phyloP scores from a whole-genome alignment of 2,329 filamentous ascomycete genomes.

The Coniosporium tulheliwenetii region DNA sequence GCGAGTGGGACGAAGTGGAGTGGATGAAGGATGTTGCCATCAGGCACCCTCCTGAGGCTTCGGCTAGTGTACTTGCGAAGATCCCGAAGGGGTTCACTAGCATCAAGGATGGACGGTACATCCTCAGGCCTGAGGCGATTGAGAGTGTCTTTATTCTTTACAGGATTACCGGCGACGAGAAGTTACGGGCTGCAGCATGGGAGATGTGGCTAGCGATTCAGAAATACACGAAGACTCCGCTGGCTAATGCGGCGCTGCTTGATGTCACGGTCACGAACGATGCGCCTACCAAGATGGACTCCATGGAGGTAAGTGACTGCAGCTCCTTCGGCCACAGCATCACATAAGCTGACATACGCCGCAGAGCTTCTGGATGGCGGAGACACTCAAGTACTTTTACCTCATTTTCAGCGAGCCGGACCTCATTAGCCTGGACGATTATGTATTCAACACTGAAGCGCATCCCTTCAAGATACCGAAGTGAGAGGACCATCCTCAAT shows the following conservation, averaged over 20 bases:
- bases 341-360: slow-evolving; percentile 4
- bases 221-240: slow-evolving; percentile 23
- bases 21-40: slow-evolving; percentile 20
- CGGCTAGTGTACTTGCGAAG: slow-evolving; percentile 9
- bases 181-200: slow-evolving; percentile 30
- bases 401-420: slow-evolving; percentile 27
- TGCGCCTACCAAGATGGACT: slow-evolving; percentile 21
- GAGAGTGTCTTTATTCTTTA: slow-evolving; percentile 47
- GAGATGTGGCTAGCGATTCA: slow-evolving; percentile 33
- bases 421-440: slow-evolving; percentile 28
- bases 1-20: slow-evolving; percentile 36
- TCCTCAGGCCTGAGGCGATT: slow-evolving; percentile 40
- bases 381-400: slow-evolving; percentile 35
- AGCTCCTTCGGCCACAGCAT: not conserved
- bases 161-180: slow-evolving; percentile 39
- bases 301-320: slow-evolving; percentile 23
- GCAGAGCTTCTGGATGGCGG: slow-evolving; percentile 32
- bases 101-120: slow-evolving; percentile 28
- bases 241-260: slow-evolving; percentile 28
- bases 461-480: slow-evolving; percentile 25
- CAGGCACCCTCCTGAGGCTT: not conserved
- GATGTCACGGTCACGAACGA: slow-evolving; percentile 24
- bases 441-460: slow-evolving; percentile 34
- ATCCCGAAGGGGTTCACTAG: slow-evolving; percentile 26
- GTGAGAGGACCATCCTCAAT: not conserved